Evolutionary conservation across 768 basidiomycete species (phyloP), one percentile per base, ranked within the genome.

Genomic region (Scleroderma bovista): DNA sequence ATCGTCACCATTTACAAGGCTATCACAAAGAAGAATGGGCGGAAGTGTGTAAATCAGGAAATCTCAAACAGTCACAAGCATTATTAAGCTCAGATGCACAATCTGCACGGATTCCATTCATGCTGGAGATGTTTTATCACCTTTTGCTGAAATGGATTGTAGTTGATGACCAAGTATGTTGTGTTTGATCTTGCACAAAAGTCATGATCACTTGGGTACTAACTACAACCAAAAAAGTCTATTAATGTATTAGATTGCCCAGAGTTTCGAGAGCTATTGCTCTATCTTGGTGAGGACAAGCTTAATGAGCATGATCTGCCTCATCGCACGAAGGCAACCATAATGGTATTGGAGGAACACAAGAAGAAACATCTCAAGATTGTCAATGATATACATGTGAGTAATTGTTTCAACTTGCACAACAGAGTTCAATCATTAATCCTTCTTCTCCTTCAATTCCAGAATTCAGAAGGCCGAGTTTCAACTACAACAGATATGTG

Each of bases 211-310:
- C 9, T 29, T 4, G n/a, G 26, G 26, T 29, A 9, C 36, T 13
- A 42, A 51, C 12, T 45, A 6, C 29, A 69, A 67, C n/a, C 60
- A 66, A 63, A 26, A 47, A 65, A 3, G 65, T 67, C 32, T 54
- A 48, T 17, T 44, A 47, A 2, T 29, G 9, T 29, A 29, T 9
- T 29, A 29, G 26, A 29, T 5, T 29, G 26, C 26, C 26, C 26
- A 29, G 62, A 65, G 29, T 52, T 69, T 24, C 60, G 63, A 0
- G 60, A 62, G 6, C 53, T 69, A 2, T 51, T 68, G 3, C 47
- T 60, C 2, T 60, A 61, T 23, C 37, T 67, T 13, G 56, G 60
- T 4, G 23, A 48, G 15, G 50, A 49, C 0, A 42, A 60, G 9
- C 42, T 67, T 10, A 19, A 50, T 13, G 63, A 67, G 3, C 22